A percentile compares a stretch with the other conserved stretches of the same genome.
phyloP scores from a whole-genome alignment of 345 rosid genomes.

The Linum lewisii region DNA sequence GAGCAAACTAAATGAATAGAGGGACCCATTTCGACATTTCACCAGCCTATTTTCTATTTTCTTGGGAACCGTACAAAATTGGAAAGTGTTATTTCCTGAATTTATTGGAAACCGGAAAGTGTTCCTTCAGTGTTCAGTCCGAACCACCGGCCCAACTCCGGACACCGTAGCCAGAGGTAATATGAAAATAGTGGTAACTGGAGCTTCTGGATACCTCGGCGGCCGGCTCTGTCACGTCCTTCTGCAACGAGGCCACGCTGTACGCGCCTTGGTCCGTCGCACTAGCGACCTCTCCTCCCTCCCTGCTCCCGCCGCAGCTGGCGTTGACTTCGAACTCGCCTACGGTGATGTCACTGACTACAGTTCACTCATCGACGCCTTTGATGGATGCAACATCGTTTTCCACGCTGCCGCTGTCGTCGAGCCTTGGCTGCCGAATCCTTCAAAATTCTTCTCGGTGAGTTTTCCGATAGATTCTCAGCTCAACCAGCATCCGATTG shows the following conservation, averaged over 20 bases:
- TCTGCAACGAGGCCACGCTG: conserved; percentile 41
- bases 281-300: conserved; percentile 65
- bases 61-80: background rate
- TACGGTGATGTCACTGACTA: conserved; percentile 81
- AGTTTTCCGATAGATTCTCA: conserved; percentile 7
- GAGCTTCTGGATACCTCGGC: conserved; percentile 80
- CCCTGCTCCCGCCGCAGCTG: conserved; percentile 24
- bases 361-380: conserved; percentile 47
- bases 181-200: conserved; percentile 68
- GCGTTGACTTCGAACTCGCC: conserved; percentile 36
- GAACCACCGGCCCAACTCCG: no score
- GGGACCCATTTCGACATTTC: background rate
- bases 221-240: conserved; percentile 70
- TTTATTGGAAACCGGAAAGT: background rate
- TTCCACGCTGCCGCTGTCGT: conserved; percentile 84
- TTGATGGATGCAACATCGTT: conserved; percentile 57
- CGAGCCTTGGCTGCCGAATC: conserved; percentile 91
- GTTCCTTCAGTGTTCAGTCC: no score
- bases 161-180: no score
- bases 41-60: no score
- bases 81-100: background rate
- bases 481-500: background rate
- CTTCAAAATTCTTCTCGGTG: conserved; percentile 63
- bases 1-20: background rate
- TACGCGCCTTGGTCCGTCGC: conserved; percentile 77